Base-by-base conservation (phyloP, 2,329 filamentous ascomycete genomes). In the Aspergillus amoenus region DNA sequence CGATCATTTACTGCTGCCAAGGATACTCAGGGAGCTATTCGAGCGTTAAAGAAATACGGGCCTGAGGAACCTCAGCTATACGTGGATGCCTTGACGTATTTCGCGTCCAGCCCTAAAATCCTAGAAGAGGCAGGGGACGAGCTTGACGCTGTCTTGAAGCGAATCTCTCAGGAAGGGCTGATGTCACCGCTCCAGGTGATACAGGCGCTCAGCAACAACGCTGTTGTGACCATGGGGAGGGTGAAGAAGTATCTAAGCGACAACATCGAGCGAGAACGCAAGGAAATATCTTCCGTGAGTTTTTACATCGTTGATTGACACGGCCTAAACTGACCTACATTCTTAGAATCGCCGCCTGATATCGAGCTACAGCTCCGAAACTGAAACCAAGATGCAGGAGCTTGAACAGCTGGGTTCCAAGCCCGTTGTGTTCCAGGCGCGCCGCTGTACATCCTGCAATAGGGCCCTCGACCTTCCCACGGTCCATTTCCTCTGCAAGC, bases 161-260 rank as follows among this genome's bases (percentile, higher is more conserved):
- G 90, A 67, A 97, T 99, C 64, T 91, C 97, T 70, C 84, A 88
- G 61, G 92, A 96, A 66, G 88, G 91, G 1, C 84, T 99, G 39
- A 94, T 99, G 90, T 93, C 94, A 0, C 94, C 94, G 0, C 79
- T 99, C 4, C 94, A 99, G 72, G 94, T 99, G 32, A 94, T 99
- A 15, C 93, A 99, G 74, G 94, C 93, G 0, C 83, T 99, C 13
- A 88, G 84, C 59, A 83, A 83, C 52, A 90, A 89, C 64, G 84
- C 87, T 5, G 91, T 97, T 3, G 93, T 95, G 1, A 97, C 92
- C 0, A 97, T 99, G 90, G 94, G 93, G 50, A 92, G 97, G 83
- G 88, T 99, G 61, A 97, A 97, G 76, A 86, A 88, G 5, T 99
- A 99, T 74, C 85, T 99, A 2, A 86, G 89, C 61, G 86, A 89